Base-by-base conservation (phyloP, 129 eudicot species). In the Artemisia annua region DNA sequence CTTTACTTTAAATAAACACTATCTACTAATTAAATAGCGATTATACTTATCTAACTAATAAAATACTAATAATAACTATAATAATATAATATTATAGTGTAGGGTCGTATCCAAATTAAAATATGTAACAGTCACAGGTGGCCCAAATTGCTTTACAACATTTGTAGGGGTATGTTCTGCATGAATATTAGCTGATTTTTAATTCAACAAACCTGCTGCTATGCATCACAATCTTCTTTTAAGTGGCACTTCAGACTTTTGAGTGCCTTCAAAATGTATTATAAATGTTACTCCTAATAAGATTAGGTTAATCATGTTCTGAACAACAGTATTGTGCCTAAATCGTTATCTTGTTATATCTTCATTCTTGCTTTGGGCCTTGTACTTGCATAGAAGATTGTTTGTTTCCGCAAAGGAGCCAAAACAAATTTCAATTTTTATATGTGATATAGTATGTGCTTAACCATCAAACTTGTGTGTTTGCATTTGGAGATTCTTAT, bases 401-500 rank as follows among this genome's bases (percentile, higher is more conserved):
- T 48, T 28, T 51, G 17, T 61, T 61, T n/a, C 35, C 14, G 39
- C 17, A 8, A 16, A 32, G 18, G 30, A 63, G 20, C 11, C 10
- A 39, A 24, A 24, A 52, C 30, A 19, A 35, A 54, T 28, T 54
- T 75, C 28, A 46, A 15, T 14, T 66, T 20, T 39, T 22, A 55
- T 35, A 55, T 4, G 65, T 56, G 56, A 54, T 12, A 16, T 55
- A 52, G 65, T 51, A 11, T 35, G 28, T 52, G 4, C 35, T 13
- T 66, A 64, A 39, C 64, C 54, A 12, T 52, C 56, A 59, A n/a
- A 48, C 18, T 17, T 15, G 16, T 63, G 43, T 74, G 18, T 68
- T 13, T 67, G 44, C 24, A 49, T 30, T 24, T 18, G 56, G 32
- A 32, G 17, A 48, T 59, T 20, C 24, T 77, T 44, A 76, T 18